phyloP scores from a whole-genome alignment of 179 eudicot species.

The Beta lomatogona region DNA sequence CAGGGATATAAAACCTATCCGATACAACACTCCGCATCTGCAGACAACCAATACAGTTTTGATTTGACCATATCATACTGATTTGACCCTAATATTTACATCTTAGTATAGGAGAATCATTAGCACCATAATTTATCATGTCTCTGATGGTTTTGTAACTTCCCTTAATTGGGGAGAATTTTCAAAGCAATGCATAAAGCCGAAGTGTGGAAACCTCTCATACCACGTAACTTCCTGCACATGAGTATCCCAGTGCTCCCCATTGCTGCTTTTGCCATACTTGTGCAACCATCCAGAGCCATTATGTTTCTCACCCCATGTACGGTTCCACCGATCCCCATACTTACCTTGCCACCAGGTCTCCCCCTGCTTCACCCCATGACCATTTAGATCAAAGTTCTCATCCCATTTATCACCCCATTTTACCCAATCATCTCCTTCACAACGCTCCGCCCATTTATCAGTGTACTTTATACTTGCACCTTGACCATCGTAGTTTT shows the following conservation, averaged over 20 bases:
- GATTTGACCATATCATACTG: too few relatives aligned
- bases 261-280: slow-evolving; percentile 83
- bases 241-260: slow-evolving; percentile 95
- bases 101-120: not conserved
- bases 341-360: slow-evolving; percentile 88
- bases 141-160: slow-evolving; percentile 57
- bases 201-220: slow-evolving; percentile 78
- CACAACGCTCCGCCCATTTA: slow-evolving; percentile 91
- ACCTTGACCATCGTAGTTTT: slow-evolving; percentile 77
- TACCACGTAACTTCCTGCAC: slow-evolving; percentile 80
- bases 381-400: slow-evolving; percentile 51
- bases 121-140: not conserved
- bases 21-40: too few relatives aligned
- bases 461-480: slow-evolving; percentile 86
- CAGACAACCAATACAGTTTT: too few relatives aligned
- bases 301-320: slow-evolving; percentile 93
- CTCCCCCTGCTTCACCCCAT: slow-evolving; percentile 89
- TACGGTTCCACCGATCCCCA: slow-evolving; percentile 83
- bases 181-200: slow-evolving; percentile 73
- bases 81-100: not conserved
- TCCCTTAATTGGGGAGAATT: slow-evolving; percentile 77
- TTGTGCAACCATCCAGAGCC: slow-evolving; percentile 94
- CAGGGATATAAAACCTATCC: too few relatives aligned
- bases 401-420: slow-evolving; percentile 99
- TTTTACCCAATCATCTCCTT: slow-evolving; percentile 83